A percentile compares a stretch with the other conserved stretches of the same genome.
Conservation (phyloP, 495 filamentous ascomycete species). For the Penicillium robsamsonii region DNA sequence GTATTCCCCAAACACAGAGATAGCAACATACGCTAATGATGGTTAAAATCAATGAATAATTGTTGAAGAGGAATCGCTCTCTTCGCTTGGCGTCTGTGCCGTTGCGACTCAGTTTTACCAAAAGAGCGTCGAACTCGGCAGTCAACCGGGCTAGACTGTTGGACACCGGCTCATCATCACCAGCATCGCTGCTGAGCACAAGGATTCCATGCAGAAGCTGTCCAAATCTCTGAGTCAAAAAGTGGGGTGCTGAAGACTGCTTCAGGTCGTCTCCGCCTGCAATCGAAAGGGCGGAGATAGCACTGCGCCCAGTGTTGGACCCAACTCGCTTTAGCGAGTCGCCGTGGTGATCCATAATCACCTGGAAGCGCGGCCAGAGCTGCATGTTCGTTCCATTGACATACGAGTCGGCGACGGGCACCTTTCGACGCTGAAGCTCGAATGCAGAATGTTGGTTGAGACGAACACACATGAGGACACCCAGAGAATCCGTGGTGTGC, state of each 20-base stretch:
- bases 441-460: constrained; percentile 92
- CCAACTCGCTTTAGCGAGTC: constrained; percentile 71
- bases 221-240: constrained; percentile 88
- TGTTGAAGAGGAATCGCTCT: constrained; percentile 88
- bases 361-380: constrained; percentile 93
- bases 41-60: constrained; percentile 87
- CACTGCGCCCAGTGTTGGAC: constrained; percentile 49
- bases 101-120: constrained; percentile 64
- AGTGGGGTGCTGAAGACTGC: constrained; percentile 82
- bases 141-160: constrained; percentile 73
- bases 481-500: constrained; percentile 76
- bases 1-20: neutral
- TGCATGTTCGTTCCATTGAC: constrained; percentile 94
- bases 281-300: constrained; percentile 55
- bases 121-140: constrained; percentile 72
- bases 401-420: constrained; percentile 85
- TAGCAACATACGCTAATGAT: constrained; percentile 66
- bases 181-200: constrained; percentile 76
- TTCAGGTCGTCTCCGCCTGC: constrained; percentile 56
- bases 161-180: constrained; percentile 88
- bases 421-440: constrained; percentile 84
- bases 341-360: constrained; percentile 88
- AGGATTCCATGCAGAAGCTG: constrained; percentile 85
- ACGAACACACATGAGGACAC: constrained; percentile 84
- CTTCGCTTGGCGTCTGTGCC: constrained; percentile 75